These are phyloP conservation scores for Vanilla planifolia DNA, from an alignment of 106 monocot genomes.

Conservation along the genomic window DNA sequence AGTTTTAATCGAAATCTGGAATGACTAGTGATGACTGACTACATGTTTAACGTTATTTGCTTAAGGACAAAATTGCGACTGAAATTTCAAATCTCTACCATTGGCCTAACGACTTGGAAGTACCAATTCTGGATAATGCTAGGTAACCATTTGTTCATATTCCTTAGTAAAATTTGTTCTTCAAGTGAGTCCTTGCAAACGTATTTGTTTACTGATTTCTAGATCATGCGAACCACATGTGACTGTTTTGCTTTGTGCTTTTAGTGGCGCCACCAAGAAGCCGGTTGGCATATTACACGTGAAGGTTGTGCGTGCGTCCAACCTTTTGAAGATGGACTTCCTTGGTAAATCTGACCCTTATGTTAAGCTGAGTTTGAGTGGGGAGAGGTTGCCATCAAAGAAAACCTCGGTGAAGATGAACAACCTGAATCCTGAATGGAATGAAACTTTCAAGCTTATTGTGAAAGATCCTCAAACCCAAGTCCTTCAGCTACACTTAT, in stretches of 20 bases:
- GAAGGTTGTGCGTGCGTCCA: slow-evolving; percentile 66
- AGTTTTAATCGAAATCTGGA: no score
- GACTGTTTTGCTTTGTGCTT: background rate
- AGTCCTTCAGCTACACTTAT: slow-evolving; percentile 77
- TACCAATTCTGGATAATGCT: slow-evolving; percentile 56
- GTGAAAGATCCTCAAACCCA: slow-evolving; percentile 86
- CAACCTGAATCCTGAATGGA: slow-evolving; percentile 93
- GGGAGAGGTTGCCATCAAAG: slow-evolving; percentile 67
- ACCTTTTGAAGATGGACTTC: slow-evolving; percentile 89
- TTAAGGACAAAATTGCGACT: slow-evolving; percentile 34
- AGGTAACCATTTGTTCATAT: slow-evolving; percentile 25
- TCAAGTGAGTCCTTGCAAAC: no score
- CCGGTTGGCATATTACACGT: slow-evolving; percentile 88
- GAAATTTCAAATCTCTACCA: slow-evolving; percentile 66
- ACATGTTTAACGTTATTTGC: background rate
- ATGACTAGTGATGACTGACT: background rate
- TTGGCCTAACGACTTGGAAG: slow-evolving; percentile 57
- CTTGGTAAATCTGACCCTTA: slow-evolving; percentile 95
- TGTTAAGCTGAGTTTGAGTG: slow-evolving; percentile 77
- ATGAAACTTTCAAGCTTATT: slow-evolving; percentile 72
- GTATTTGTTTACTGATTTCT: background rate
- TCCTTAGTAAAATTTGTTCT: background rate
- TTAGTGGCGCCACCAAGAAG: slow-evolving; percentile 67
- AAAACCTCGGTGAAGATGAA: slow-evolving; percentile 89
- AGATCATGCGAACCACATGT: no score